Base-by-base conservation (phyloP, 257 asterid species). In the Schizonepeta tenuifolia region DNA sequence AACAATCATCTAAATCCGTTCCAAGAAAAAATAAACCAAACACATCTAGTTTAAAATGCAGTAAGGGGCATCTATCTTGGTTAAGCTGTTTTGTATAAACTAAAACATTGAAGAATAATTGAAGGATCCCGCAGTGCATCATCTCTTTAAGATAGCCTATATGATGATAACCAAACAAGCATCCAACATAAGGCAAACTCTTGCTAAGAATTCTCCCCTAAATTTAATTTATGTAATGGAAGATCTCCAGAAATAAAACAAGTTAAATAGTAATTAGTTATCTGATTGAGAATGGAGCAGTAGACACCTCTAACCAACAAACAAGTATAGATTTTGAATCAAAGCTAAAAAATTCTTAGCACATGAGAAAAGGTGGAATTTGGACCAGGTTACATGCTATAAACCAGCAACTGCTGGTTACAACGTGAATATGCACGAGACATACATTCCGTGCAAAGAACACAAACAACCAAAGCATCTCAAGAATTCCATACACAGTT, bases 61-160 rank as follows among this genome's bases (percentile, higher is more conserved):
- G 59, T 24, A 44, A 6, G 15, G 43, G 21, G 41, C 28, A 59
- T 58, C 20, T 31, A 65, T 53, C 73, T 64, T 57, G 76, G 70
- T 69, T 57, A 40, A 61, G 60, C 14, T 60, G 56, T 66, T 72
- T 18, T 67, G 67, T 17, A 75, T 57, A 55, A 61, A 76, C 31
- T 54, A 58, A 55, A 46, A 62, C 15, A 26, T 10, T 28, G 46
- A 35, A 24, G 35, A n/a, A 54, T 9, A 61, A 43, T 21, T 47
- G 3, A 15, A 18, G 43, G 69, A 38, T 2, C 20, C 46, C 54
- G 77, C 57, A 40, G 31, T 11, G 15, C 14, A 57, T 55, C 14
- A 64, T 46, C 12, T 14, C 35, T 22, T 33, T 22, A n/a, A 41
- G 55, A 7, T 20, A 64, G 12, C 46, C 31, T 12, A 50, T 58